These are phyloP conservation scores for Escallonia herrerae DNA, from an alignment of 129 eudicot species.

Conservation along the genomic window DNA sequence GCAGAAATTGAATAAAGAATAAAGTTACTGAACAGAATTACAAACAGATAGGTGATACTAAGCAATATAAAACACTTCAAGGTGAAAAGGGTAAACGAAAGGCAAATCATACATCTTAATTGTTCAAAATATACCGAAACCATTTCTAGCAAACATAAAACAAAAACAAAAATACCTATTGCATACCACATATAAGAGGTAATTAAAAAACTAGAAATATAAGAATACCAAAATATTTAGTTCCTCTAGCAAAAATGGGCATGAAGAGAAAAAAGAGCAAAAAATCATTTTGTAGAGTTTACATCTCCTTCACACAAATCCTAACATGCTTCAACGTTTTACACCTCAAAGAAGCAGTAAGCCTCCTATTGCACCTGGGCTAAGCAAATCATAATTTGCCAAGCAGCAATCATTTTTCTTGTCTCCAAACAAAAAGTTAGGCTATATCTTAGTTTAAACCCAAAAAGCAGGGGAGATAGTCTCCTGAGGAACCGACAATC, in stretches of 20 bases:
- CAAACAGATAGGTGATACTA: background rate
- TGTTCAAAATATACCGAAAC: too few relatives aligned
- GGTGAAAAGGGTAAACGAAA: background rate
- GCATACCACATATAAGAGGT: background rate
- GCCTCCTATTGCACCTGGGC: background rate
- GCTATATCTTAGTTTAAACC: background rate
- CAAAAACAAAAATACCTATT: background rate
- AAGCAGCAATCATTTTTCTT: background rate
- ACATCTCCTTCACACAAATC: too few relatives aligned
- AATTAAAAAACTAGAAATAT: too few relatives aligned
- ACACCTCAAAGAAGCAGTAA: too few relatives aligned
- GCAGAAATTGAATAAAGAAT: conserved; percentile 5
- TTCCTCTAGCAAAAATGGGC: background rate
- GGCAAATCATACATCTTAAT: too few relatives aligned
- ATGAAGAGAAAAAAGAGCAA: background rate
- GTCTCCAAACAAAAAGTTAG: background rate
- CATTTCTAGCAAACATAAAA: too few relatives aligned
- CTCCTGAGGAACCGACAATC: background rate
- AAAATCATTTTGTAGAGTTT: too few relatives aligned
- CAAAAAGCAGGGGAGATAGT: background rate
- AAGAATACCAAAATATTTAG: background rate
- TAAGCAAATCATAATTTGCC: background rate
- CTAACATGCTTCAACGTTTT: too few relatives aligned
- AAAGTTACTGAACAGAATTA: background rate
- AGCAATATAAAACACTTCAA: background rate